Evolutionary conservation across 1,284 basidiomycete genomes (phyloP), one percentile per base, ranked within the genome.

Genomic region (Ganoderma multipileum): DNA sequence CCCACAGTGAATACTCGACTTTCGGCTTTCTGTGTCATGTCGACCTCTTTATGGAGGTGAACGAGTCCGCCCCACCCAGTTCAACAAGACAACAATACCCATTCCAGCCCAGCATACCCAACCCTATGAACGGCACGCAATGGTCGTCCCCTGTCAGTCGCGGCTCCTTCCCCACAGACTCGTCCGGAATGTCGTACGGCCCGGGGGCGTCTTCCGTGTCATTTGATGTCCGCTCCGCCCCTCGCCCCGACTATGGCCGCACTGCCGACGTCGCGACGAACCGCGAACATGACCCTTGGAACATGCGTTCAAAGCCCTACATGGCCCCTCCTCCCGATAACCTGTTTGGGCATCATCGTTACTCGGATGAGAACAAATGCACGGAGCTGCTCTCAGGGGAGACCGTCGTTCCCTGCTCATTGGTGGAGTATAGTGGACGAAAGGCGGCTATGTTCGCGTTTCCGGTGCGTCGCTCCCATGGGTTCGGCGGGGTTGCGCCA

Each of bases 361-460:
- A 30, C 54, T 26, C 57, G 20, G 64, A 61, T 0, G 44, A 66
- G 12, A 41, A 20, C 26, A 90, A 87, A 65, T 82, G 83, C 74
- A 92, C 90, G 0, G 76, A 80, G 0, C 80, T 86, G 1, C 81
- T 92, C 3, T 88, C 89, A 1, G 91, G 91, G 0, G 85, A 86
- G 1, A 91, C 89, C 0, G 91, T 92, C 73, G 87, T 90, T 18
- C 89, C 91, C 68, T 88, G 88, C 0, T 82, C 85, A 16, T 80
- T 82, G 54, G 83, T 92, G n/a, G 88, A 91, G 64, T 85, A 89
- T 74, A 82, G 85, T 66, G 90, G 91, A 12, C 83, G 81, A 67
- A 88, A 86, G 68, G 82, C 84, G 0, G 78, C 92, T n/a, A 83
- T 93, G 68, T 94, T 93, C 72, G 89, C 91, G 39, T 93, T 93